Evolutionary conservation across 768 basidiomycete genomes (phyloP).

Genomic region (Wakefieldia striispora): DNA sequence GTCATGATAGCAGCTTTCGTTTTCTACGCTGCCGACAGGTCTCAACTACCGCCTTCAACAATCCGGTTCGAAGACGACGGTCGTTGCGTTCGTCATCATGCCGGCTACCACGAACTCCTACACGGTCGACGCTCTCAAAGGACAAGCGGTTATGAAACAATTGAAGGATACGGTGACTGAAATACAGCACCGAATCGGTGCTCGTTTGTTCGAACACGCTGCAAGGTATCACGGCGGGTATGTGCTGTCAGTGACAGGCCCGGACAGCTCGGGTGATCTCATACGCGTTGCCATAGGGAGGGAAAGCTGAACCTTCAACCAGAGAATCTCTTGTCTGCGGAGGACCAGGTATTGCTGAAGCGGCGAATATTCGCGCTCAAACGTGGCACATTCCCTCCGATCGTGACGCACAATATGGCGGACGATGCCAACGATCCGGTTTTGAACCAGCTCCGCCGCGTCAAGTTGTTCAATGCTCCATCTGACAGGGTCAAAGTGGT

Average conservation of each 20-base stretch:
- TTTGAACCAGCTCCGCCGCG: conserved; percentile 90
- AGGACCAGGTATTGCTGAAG: conserved; percentile 94
- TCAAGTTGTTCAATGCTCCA: conserved; percentile 88
- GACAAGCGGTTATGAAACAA: conserved; percentile 97
- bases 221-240: conserved; percentile 91
- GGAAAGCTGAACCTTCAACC: conserved; percentile 72
- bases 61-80: conserved; percentile 69
- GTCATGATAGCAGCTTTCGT: background rate
- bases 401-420: conserved; percentile 98
- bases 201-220: conserved; percentile 90
- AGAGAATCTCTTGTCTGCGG: conserved; percentile 76
- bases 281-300: conserved; percentile 44
- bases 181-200: conserved; percentile 90
- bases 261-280: background rate
- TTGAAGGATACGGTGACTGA: conserved; percentile 93
- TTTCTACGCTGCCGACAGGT: conserved; percentile 23
- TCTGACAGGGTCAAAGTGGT: conserved; percentile 93
- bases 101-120: conserved; percentile 95
- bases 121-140: conserved; percentile 95
- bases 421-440: conserved; percentile 93
- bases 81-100: conserved; percentile 99
- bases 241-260: conserved; percentile 24
- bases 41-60: conserved; percentile 65
- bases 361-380: conserved; percentile 96
- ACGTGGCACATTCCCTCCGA: conserved; percentile 89